Evolutionary conservation across 352 stramenopile species (phyloP).

Genomic region (Phytopythium helicoides): DNA sequence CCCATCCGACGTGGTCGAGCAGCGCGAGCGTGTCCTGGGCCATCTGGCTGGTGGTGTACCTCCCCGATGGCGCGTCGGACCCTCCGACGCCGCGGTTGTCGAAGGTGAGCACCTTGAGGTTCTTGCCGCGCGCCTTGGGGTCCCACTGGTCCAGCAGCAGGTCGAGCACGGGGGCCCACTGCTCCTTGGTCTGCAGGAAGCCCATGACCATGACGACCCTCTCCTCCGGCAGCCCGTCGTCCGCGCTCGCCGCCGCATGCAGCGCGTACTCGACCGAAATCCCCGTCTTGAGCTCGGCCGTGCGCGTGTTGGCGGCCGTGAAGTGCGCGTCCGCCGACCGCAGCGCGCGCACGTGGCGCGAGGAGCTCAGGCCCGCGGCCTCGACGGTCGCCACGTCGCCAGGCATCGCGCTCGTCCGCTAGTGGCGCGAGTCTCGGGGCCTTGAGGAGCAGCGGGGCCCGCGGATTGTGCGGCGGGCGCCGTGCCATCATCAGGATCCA

Average conservation of each 20-base stretch:
- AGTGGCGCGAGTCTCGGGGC: too few relatives aligned
- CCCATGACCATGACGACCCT: slow-evolving; percentile 43
- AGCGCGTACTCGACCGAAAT: slow-evolving; percentile 34
- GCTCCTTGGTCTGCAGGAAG: slow-evolving; percentile 42
- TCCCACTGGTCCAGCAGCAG: slow-evolving; percentile 33
- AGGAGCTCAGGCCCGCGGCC: slow-evolving; percentile 17
- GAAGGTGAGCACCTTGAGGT: slow-evolving; percentile 35
- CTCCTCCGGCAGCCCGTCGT: slow-evolving; percentile 16
- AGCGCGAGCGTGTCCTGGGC: slow-evolving; percentile 39
- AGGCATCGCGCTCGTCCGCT: too few relatives aligned
- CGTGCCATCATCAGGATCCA: too few relatives aligned
- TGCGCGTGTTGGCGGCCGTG: slow-evolving; percentile 14
- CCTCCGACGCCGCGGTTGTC: slow-evolving; percentile 51
- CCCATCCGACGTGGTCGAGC: slow-evolving; percentile 40
- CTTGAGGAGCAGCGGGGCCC: too few relatives aligned
- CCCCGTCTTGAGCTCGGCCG: slow-evolving; percentile 17
- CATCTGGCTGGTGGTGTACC: slow-evolving; percentile 54
- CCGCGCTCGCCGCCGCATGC: slow-evolving; percentile 6
- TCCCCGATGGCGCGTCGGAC: slow-evolving; percentile 24
- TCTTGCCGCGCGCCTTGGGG: slow-evolving; percentile 10
- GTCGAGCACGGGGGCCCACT: slow-evolving; percentile 33
- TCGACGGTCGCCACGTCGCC: slow-evolving; percentile 9
- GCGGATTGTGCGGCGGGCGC: too few relatives aligned
- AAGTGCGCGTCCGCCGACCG: slow-evolving; percentile 30
- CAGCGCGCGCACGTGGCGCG: slow-evolving; percentile 33